These are phyloP conservation scores for Daldinia vernicosa DNA, from an alignment of 495 filamentous ascomycete species.

Conservation along the genomic window DNA sequence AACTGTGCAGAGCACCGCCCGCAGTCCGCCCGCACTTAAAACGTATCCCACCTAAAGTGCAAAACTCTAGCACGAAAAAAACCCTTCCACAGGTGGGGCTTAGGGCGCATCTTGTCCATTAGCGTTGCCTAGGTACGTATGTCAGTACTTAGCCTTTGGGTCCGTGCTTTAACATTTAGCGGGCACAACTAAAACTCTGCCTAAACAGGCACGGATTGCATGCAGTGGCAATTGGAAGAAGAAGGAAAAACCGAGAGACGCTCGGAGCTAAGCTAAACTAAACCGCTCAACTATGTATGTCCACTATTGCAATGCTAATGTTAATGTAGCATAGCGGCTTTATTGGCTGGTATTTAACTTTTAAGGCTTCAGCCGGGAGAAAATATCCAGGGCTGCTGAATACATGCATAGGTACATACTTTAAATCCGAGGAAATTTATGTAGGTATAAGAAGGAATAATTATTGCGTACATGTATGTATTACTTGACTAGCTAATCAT, in stretches of 20 bases:
- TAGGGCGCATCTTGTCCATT: constrained; percentile 7
- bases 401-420: not conserved
- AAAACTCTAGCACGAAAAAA: constrained; percentile 27
- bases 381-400: constrained; percentile 6
- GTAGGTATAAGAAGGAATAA: not conserved
- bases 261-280: constrained; percentile 26
- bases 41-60: constrained; percentile 32
- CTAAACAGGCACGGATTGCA: not conserved
- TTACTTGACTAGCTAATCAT: not conserved
- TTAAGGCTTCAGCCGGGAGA: constrained; percentile 18
- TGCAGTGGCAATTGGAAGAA: not conserved
- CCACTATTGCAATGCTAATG: not conserved
- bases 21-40: not conserved
- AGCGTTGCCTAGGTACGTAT: constrained; percentile 15
- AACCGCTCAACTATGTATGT: not conserved
- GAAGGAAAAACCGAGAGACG: constrained; percentile 13
- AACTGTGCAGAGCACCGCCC: constrained; percentile 4
- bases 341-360: constrained; percentile 15
- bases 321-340: constrained; percentile 7
- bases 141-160: not conserved
- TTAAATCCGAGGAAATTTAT: no score
- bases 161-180: not conserved
- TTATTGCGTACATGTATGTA: not conserved
- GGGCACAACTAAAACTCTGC: no score
- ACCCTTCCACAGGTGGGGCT: constrained; percentile 20